phyloP scores from a whole-genome alignment of 148 eudicot genomes.

The Persicaria tinctoria region DNA sequence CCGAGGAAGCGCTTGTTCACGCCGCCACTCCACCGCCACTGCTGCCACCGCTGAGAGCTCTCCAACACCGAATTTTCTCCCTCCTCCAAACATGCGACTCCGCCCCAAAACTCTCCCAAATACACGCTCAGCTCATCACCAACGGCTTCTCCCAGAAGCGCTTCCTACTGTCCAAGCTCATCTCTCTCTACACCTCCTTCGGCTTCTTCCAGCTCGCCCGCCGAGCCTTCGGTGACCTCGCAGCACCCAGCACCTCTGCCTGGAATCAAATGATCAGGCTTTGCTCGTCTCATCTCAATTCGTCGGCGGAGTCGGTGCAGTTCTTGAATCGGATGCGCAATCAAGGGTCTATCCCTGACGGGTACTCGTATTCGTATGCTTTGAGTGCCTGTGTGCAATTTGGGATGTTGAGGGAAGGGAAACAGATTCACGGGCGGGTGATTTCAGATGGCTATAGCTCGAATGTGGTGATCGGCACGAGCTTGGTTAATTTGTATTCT shows the following conservation, averaged over 20 bases:
- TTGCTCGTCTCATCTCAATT: slow-evolving; percentile 18
- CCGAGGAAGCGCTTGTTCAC: neutral
- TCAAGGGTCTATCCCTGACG: slow-evolving; percentile 30
- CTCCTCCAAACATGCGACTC: slow-evolving; percentile 32
- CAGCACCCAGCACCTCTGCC: slow-evolving; percentile 31
- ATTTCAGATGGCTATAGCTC: slow-evolving; percentile 37
- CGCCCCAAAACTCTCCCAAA: slow-evolving; percentile 30
- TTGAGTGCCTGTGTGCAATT: slow-evolving; percentile 35
- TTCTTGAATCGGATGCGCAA: slow-evolving; percentile 30
- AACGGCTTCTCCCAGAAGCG: slow-evolving; percentile 36
- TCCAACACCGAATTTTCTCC: slow-evolving; percentile 42
- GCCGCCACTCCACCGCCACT: neutral
- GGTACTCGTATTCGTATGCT: slow-evolving; percentile 39
- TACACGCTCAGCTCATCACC: slow-evolving; percentile 48
- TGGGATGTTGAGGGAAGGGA: slow-evolving; percentile 37
- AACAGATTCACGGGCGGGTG: slow-evolving; percentile 55
- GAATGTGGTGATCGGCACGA: slow-evolving; percentile 40
- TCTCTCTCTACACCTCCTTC: slow-evolving; percentile 28
- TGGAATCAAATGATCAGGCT: slow-evolving; percentile 59
- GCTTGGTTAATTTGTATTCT: slow-evolving; percentile 51
- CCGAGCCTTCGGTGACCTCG: slow-evolving; percentile 27
- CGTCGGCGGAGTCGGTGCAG: slow-evolving; percentile 24
- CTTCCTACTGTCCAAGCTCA: slow-evolving; percentile 32
- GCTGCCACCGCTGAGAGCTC: slow-evolving; percentile 18
- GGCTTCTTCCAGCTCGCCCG: slow-evolving; percentile 27